Evolutionary conservation across 257 asterid species (phyloP), one percentile per base, ranked within the genome.

Genomic region (Penstemon davidsonii): DNA sequence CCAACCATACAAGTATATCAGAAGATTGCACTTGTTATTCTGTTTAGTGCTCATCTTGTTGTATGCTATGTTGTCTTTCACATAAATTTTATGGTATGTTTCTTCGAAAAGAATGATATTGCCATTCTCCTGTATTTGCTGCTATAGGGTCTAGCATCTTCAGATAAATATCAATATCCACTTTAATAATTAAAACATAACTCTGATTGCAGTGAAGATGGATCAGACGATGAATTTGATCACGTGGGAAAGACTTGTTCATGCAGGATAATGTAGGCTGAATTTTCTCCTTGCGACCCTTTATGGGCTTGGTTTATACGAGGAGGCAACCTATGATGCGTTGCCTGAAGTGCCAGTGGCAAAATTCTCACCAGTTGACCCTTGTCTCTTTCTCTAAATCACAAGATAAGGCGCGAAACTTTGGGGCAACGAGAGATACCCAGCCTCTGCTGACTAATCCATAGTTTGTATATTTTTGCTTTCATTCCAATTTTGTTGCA

Each of bases 211-310:
- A 92, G 98, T 55, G 98, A 92, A 60, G 83, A 66, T 56, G 96
- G 73, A 57, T 88, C 97, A 38, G 97, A 89, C 11, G 92, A 85
- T 43, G 98, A 89, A 67, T 86, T 83, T 75, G 87, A 79, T 67
- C 81, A 68, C 64, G 84, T 81, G 73, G 82, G 69, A 68, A 86
- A 76, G 81, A 74, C 83, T 51, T 92, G 98, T 68, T 78, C 96
- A 40, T 92, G 98, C 88, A 84, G 68, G 55, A 86, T 92, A 78
- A 92, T 92, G 98, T 92, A 86, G 83, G 46, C 63, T 39, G 75
- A 59, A 69, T 59, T 43, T 63, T 71, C 33, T 25, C 62, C 54
- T 41, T 41, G 6, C 10, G 68, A 44, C 62, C 40, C 66, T 49
- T 61, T 59, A 13, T 37, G 18, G 50, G 33, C 66, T 63, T 43